These are phyloP conservation scores for Penicillium polonicum DNA, from an alignment of 2,329 filamentous ascomycete genomes.

Conservation along the genomic window DNA sequence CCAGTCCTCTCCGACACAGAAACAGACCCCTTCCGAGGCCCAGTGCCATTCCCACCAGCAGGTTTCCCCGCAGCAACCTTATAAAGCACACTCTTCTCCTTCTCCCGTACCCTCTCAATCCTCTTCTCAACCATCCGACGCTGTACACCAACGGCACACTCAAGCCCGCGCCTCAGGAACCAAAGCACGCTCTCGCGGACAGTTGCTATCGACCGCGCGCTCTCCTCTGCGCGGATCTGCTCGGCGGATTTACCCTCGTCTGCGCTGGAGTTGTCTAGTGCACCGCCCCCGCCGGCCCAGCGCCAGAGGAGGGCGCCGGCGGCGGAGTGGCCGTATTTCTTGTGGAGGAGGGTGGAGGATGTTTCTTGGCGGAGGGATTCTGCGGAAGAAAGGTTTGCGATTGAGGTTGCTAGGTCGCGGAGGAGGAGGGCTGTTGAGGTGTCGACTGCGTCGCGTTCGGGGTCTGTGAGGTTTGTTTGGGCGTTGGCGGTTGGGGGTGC, in stretches of 20 bases:
- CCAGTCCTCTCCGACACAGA: background rate
- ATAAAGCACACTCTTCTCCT: constrained; percentile 79
- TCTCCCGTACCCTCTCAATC: constrained; percentile 80
- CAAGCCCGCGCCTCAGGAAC: constrained; percentile 73
- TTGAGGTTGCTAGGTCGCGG: constrained; percentile 78
- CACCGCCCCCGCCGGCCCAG: constrained; percentile 60
- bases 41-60: constrained; percentile 15
- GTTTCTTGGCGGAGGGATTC: constrained; percentile 80
- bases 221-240: constrained; percentile 70
- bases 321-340: constrained; percentile 62
- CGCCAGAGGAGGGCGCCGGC: constrained; percentile 44
- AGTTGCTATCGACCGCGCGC: constrained; percentile 62
- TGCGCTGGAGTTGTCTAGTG: constrained; percentile 32
- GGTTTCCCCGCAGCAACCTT: constrained; percentile 49
- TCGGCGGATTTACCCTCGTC: constrained; percentile 60
- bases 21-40: background rate
- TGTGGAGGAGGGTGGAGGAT: constrained; percentile 66
- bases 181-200: constrained; percentile 82
- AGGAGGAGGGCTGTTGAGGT: constrained; percentile 81
- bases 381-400: constrained; percentile 75
- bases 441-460: constrained; percentile 82
- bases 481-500: constrained; percentile 44
- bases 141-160: constrained; percentile 74
- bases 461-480: constrained; percentile 64
- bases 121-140: constrained; percentile 90